Conservation (phyloP, 345 rosid genomes). For the Odontarrhena argentea region DNA sequence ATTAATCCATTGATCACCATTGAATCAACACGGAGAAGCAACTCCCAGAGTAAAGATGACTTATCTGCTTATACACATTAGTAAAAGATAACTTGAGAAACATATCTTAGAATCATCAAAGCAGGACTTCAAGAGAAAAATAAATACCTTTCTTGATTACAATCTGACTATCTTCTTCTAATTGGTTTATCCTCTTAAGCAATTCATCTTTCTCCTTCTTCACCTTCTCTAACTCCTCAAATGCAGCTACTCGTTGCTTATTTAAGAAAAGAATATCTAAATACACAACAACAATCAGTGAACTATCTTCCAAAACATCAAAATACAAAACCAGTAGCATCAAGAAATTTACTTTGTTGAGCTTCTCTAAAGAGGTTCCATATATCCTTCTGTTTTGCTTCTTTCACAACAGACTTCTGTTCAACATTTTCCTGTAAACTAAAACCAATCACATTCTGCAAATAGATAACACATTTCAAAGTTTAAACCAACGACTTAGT, state of each 20-base stretch:
- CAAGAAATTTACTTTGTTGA: constrained; percentile 57
- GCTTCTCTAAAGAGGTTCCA: constrained; percentile 77
- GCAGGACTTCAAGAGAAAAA: background rate
- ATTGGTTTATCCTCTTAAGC: constrained; percentile 52
- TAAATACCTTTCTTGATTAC: constrained; percentile 46
- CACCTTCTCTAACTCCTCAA: constrained; percentile 58
- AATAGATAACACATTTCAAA: background rate
- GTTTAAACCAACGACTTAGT: background rate
- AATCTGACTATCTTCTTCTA: constrained; percentile 47
- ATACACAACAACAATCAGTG: background rate
- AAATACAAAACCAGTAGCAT: constrained; percentile 1
- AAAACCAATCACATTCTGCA: constrained; percentile 13
- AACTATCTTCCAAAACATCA: background rate
- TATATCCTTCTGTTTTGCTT: constrained; percentile 49
- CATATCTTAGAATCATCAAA: constrained; percentile 10
- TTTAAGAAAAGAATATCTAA: constrained; percentile 70
- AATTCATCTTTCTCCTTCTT: constrained; percentile 57
- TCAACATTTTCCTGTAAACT: constrained; percentile 43
- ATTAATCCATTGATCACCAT: constrained; percentile 68
- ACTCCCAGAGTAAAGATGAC: constrained; percentile 58
- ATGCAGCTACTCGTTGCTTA: constrained; percentile 64
- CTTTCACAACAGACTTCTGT: constrained; percentile 41
- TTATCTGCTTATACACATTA: constrained; percentile 49
- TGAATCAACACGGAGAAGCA: constrained; percentile 75
- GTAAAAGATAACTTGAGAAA: constrained; percentile 10